Evolutionary conservation across 192 early-diverging fungal species (phyloP), one percentile per base, ranked within the genome.

Genomic region (Coemansia sp.): DNA sequence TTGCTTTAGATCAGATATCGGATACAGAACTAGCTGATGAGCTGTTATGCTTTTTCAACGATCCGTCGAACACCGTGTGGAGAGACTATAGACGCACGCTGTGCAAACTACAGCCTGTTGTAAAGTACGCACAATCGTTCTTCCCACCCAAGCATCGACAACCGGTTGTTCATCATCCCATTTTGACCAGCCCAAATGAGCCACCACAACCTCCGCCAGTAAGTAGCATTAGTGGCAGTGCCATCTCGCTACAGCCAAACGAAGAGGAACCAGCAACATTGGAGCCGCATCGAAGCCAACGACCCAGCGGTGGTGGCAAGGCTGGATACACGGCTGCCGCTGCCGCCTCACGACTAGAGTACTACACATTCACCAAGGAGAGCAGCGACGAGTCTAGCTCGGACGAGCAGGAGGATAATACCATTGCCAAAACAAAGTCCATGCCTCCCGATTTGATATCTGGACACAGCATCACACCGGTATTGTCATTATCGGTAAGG

Each of bases 61-160:
- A 32, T 0, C 70, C 64, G 6, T 15, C 26, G 4, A 75, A 64
- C 9, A 21, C 42, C 21, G 68, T 81, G 2, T 81, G 79, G 52
- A 70, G 68, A 11, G 67, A 76, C 18, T 81, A 76, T 37, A 54
- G 74, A 18, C 26, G 50, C 13, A 26, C 64, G n/a, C 21, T 72
- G 21, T 56, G 64, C 21, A 67, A 70, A 37, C 43, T 50, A 9
- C 68, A 48, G 3, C 79, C 79, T 1, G 54, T 61, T 0, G 74
- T 69, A 1, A 72, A 67, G 37, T 72, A 69, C 18, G 69, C 62
- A 67, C 68, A 56, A 8, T 50, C 68, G n/a, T 81, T 73, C 23
- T 69, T 76, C 15, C 68, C 79, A 7, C 53, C 21, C 26, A 42
- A 49, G 48, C 44, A 68, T 49, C 37, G 45, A 16, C 11, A 52